Evolutionary conservation across 2,329 filamentous ascomycete species (phyloP).

Genomic region (Pseudogymnoascus sp.): DNA sequence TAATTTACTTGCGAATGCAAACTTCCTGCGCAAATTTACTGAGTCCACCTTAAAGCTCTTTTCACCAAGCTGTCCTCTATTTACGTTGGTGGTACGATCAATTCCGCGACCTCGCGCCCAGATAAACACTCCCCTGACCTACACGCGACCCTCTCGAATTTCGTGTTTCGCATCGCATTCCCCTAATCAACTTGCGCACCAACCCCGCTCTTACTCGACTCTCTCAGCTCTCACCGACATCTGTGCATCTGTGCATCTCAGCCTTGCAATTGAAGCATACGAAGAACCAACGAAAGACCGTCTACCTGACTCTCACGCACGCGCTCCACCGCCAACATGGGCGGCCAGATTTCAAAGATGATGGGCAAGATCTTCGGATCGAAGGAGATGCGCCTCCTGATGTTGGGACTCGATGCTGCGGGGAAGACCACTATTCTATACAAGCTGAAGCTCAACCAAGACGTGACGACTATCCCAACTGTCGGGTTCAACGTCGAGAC

Average conservation of each 20-base stretch:
- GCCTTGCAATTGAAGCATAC: not conserved
- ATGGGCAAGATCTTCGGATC: conserved; percentile 99
- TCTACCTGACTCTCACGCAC: not conserved
- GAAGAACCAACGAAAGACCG: not conserved
- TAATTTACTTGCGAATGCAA: conserved; percentile 5
- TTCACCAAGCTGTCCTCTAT: conserved; percentile 4
- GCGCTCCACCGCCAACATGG: conserved; percentile 56
- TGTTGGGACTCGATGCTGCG: conserved; percentile 95
- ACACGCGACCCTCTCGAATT: conserved; percentile 6
- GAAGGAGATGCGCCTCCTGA: conserved; percentile 97
- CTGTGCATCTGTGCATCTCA: not conserved
- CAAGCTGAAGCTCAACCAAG: conserved; percentile 97
- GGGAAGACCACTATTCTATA: conserved; percentile 99
- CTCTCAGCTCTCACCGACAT: not conserved
- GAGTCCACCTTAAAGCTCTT: not conserved
- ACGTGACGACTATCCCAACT: conserved; percentile 96
- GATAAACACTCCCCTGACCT: not conserved
- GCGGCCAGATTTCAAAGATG: conserved; percentile 88
- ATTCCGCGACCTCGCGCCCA: not conserved
- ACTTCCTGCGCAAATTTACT: not conserved
- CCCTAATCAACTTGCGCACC: not conserved
- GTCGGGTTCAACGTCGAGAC: conserved; percentile 99
- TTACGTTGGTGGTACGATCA: not conserved
- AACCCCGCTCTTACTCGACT: conserved; percentile 1
- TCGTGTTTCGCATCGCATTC: conserved; percentile 7